Percentiles rank a stretch among this genome's conserved stretches.
phyloP scores from a whole-genome alignment of 352 stramenopile species.

The Globisporangium spinosum region DNA sequence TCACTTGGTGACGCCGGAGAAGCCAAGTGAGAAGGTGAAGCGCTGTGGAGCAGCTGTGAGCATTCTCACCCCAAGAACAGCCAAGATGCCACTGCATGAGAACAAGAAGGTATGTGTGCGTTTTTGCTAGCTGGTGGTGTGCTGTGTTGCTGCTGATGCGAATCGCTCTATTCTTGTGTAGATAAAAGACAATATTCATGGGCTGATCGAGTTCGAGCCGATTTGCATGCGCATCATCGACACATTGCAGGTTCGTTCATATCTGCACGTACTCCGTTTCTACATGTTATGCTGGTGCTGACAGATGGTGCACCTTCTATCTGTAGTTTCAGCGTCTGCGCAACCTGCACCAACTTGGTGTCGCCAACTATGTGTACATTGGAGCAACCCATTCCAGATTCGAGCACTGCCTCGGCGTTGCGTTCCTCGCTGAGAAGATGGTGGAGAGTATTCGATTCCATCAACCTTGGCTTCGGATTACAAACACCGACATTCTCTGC shows the following conservation, averaged over 20 bases:
- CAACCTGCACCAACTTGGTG: conserved; percentile 93
- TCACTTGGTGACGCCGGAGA: conserved; percentile 21
- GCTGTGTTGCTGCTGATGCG: conserved; percentile 1
- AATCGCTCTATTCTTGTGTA: conserved; percentile 13
- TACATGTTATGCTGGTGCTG: background rate
- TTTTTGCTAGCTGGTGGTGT: conserved; percentile 5
- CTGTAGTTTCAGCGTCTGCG: conserved; percentile 91
- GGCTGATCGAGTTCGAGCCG: conserved; percentile 71
- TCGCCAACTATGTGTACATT: conserved; percentile 87
- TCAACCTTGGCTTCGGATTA: conserved; percentile 90
- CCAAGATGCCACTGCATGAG: conserved; percentile 26
- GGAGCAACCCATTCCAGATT: conserved; percentile 76
- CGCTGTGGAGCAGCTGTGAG: background rate
- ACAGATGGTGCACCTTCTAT: background rate
- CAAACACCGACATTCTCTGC: conserved; percentile 56
- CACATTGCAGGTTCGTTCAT: conserved; percentile 52
- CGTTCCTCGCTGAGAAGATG: conserved; percentile 90
- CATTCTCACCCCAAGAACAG: conserved; percentile 10
- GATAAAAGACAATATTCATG: conserved; percentile 83
- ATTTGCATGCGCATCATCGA: conserved; percentile 84
- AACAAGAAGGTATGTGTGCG: conserved; percentile 40
- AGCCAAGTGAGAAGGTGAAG: background rate
- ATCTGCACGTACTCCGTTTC: background rate
- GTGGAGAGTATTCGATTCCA: conserved; percentile 65
- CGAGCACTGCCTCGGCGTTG: conserved; percentile 92